Conservation (phyloP, 2,329 filamentous ascomycete species). For the Plectosphaerella sp. region DNA sequence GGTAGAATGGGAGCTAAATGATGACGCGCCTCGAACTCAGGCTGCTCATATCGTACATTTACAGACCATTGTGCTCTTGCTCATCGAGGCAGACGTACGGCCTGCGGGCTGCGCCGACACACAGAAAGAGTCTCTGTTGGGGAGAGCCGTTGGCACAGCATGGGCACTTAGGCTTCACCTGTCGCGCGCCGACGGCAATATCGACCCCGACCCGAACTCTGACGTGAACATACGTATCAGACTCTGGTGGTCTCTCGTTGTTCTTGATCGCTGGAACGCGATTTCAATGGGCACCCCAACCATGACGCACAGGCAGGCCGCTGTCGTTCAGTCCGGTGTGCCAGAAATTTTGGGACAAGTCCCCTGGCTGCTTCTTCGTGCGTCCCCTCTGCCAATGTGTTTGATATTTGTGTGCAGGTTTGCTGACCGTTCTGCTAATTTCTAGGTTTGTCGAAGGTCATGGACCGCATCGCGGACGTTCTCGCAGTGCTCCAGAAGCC, state of each 20-base stretch:
- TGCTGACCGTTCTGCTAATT: background rate
- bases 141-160: slow-evolving; percentile 60
- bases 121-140: slow-evolving; percentile 53
- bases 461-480: slow-evolving; percentile 35
- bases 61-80: slow-evolving; percentile 62
- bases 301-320: slow-evolving; percentile 58
- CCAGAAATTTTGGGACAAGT: slow-evolving; percentile 56
- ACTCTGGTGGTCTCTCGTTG: slow-evolving; percentile 68
- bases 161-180: slow-evolving; percentile 60
- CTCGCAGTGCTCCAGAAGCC: slow-evolving; percentile 21
- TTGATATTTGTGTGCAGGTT: background rate
- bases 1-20: slow-evolving; percentile 44
- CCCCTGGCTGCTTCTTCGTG: slow-evolving; percentile 61
- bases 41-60: slow-evolving; percentile 53
- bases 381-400: slow-evolving; percentile 28
- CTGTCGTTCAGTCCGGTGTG: slow-evolving; percentile 56
- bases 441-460: slow-evolving; percentile 51
- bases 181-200: slow-evolving; percentile 24
- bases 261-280: slow-evolving; percentile 71
- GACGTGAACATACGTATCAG: slow-evolving; percentile 59
- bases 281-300: slow-evolving; percentile 60
- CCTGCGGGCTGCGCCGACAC: slow-evolving; percentile 37
- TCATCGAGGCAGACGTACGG: slow-evolving; percentile 59
- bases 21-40: slow-evolving; percentile 28
- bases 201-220: slow-evolving; percentile 50